These are phyloP conservation scores for Xylaria sp. DNA, from an alignment of 2,329 filamentous ascomycete genomes.

Conservation along the genomic window DNA sequence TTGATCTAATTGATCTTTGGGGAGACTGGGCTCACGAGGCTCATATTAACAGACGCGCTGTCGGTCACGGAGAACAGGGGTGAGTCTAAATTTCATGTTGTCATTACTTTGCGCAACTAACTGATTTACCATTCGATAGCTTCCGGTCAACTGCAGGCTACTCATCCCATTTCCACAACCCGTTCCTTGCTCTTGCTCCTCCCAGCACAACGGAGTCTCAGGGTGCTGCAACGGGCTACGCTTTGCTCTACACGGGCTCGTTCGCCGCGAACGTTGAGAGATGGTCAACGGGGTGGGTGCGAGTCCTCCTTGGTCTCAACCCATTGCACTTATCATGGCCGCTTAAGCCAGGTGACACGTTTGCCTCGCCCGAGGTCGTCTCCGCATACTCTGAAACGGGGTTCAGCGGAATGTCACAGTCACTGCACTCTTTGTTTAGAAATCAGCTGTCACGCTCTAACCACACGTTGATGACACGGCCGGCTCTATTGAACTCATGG, in stretches of 20 bases:
- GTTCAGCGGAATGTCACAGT: conserved; percentile 70
- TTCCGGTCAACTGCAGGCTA: conserved; percentile 72
- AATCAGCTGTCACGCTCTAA: conserved; percentile 65
- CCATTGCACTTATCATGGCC: conserved; percentile 69
- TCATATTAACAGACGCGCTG: conserved; percentile 62
- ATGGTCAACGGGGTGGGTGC: conserved; percentile 69
- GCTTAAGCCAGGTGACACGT: conserved; percentile 64
- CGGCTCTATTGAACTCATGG: conserved; percentile 73
- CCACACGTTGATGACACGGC: conserved; percentile 62
- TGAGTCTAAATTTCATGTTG: conserved; percentile 44
- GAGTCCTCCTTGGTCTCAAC: conserved; percentile 70
- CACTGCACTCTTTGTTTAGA: conserved; percentile 70
- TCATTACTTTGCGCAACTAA: not conserved
- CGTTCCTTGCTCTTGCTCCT: conserved; percentile 68
- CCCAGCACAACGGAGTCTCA: conserved; percentile 68
- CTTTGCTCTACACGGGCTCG: conserved; percentile 72
- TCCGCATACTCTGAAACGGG: conserved; percentile 69
- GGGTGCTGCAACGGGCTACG: conserved; percentile 73
- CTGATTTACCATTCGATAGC: conserved; percentile 49
- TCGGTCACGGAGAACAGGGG: conserved; percentile 68
- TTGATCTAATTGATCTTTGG: conserved; percentile 70
- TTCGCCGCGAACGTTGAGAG: conserved; percentile 71
- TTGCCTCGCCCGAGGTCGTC: conserved; percentile 71
- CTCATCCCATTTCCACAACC: conserved; percentile 72
- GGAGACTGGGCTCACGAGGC: conserved; percentile 73